These are phyloP conservation scores for Psilocybe cubensis DNA, from an alignment of 768 basidiomycete genomes.

Conservation along the genomic window DNA sequence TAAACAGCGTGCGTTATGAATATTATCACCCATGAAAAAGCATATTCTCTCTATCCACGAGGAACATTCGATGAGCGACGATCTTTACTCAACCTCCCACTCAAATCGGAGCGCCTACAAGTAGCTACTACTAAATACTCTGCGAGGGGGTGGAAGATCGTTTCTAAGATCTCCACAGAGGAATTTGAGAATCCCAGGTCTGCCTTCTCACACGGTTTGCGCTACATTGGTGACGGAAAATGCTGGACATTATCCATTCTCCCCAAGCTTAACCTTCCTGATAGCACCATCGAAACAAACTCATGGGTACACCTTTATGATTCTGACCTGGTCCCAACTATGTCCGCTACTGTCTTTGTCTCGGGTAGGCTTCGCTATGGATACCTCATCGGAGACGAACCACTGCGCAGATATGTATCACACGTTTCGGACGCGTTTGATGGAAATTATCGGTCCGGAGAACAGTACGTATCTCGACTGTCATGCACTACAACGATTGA, in stretches of 20 bases:
- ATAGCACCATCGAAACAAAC: constrained; percentile 9
- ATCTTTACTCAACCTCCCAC: constrained; percentile 2
- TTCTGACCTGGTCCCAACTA: neutral
- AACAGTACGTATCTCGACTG: neutral
- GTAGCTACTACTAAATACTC: constrained; percentile 32
- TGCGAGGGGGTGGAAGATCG: constrained; percentile 37
- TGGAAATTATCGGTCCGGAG: neutral
- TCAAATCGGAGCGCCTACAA: neutral
- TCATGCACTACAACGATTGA: neutral
- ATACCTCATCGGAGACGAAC: constrained; percentile 2
- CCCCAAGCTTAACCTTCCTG: constrained; percentile 13
- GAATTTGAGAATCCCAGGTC: constrained; percentile 11
- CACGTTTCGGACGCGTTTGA: neutral
- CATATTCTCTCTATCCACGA: constrained; percentile 43
- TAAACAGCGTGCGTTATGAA: constrained; percentile 51
- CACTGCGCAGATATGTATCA: neutral
- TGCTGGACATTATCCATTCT: constrained; percentile 25
- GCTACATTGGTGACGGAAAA: constrained; percentile 33
- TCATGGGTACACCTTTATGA: constrained; percentile 4
- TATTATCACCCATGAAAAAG: constrained; percentile 41
- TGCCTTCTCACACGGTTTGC: constrained; percentile 19
- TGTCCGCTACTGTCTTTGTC: neutral
- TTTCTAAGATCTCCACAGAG: neutral
- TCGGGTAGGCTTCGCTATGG: neutral
- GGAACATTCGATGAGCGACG: constrained; percentile 38